Conservation (phyloP, 2,329 filamentous ascomycete species). For the Fusarium multiceps region DNA sequence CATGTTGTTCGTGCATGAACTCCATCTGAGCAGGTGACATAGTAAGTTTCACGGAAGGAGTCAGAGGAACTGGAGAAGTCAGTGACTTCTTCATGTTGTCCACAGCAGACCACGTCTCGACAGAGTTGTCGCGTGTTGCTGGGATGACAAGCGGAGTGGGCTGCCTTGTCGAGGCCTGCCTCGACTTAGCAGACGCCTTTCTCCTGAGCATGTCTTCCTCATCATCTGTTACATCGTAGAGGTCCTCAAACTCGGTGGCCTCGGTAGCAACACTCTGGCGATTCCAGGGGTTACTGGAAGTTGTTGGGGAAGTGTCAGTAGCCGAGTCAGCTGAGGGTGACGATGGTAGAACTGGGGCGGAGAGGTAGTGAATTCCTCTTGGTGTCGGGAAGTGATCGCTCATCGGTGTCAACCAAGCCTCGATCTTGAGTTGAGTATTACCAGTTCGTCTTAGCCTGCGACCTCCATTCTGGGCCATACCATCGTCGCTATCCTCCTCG, state of each 20-base stretch:
- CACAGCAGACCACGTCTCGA: constrained; percentile 58
- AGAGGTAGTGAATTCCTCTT: constrained; percentile 72
- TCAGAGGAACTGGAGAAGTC: constrained; percentile 69
- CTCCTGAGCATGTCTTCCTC: constrained; percentile 62
- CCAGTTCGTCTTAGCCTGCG: constrained; percentile 46
- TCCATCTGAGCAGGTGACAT: constrained; percentile 81
- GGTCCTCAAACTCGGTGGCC: constrained; percentile 82
- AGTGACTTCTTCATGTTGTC: constrained; percentile 59
- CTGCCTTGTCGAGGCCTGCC: constrained; percentile 53
- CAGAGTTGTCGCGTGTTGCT: constrained; percentile 48
- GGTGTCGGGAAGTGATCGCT: constrained; percentile 78
- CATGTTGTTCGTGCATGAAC: constrained; percentile 72
- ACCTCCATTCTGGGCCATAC: constrained; percentile 39
- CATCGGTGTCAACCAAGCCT: constrained; percentile 68
- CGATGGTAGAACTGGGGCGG: constrained; percentile 70
- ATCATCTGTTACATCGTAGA: constrained; percentile 88
- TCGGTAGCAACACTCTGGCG: constrained; percentile 71
- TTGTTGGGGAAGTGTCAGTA: constrained; percentile 65
- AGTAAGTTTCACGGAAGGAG: constrained; percentile 74
- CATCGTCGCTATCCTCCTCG: constrained; percentile 64
- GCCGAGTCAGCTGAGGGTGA: constrained; percentile 67
- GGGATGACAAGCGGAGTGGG: constrained; percentile 65
- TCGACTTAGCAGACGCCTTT: constrained; percentile 55
- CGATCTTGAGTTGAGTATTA: constrained; percentile 61
- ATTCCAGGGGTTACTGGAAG: constrained; percentile 71